Evolutionary conservation across 148 eudicot species (phyloP).

Genomic region (Heliosperma pusillum): DNA sequence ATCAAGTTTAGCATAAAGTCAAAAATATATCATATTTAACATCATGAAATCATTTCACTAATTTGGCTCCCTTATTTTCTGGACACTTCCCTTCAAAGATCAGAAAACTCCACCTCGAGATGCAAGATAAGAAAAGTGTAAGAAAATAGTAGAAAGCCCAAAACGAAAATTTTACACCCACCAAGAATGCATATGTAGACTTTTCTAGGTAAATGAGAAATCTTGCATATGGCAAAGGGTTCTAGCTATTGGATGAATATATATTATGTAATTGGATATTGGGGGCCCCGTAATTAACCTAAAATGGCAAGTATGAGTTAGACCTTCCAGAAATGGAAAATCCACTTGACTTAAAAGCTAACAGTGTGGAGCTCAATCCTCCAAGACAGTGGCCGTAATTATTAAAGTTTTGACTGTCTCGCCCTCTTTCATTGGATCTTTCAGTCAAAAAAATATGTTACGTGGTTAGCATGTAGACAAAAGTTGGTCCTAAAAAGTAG

Average conservation of each 20-base stretch:
- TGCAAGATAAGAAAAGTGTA: conserved; percentile 36
- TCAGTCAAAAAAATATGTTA: conserved; percentile 18
- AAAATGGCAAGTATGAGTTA: conserved; percentile 21
- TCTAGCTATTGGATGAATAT: conserved; percentile 22
- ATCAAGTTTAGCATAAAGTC: conserved; percentile 18
- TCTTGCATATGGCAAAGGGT: conserved; percentile 27
- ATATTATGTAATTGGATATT: conserved; percentile 4
- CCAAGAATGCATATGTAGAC: conserved; percentile 31
- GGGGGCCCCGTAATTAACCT: conserved; percentile 20
- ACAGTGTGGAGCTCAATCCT: conserved; percentile 25
- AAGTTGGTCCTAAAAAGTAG: conserved; percentile 26
- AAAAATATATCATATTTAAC: conserved; percentile 4
- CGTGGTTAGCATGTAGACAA: conserved; percentile 28
- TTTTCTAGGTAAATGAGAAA: conserved; percentile 26
- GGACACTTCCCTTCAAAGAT: conserved; percentile 25
- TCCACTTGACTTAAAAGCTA: conserved; percentile 20
- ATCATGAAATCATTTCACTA: conserved; percentile 7
- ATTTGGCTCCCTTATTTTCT: conserved; percentile 17
- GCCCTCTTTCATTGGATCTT: conserved; percentile 40
- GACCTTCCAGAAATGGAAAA: conserved; percentile 28
- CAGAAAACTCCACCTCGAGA: conserved; percentile 35
- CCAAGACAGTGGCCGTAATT: conserved; percentile 30
- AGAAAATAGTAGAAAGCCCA: conserved; percentile 18
- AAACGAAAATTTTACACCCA: conserved; percentile 9
- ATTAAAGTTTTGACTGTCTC: conserved; percentile 32